Percentiles rank a stretch among this genome's conserved stretches.
These are phyloP conservation scores for Arthroderma sp. DNA, from an alignment of 2,329 filamentous ascomycete species.

Conservation along the genomic window DNA sequence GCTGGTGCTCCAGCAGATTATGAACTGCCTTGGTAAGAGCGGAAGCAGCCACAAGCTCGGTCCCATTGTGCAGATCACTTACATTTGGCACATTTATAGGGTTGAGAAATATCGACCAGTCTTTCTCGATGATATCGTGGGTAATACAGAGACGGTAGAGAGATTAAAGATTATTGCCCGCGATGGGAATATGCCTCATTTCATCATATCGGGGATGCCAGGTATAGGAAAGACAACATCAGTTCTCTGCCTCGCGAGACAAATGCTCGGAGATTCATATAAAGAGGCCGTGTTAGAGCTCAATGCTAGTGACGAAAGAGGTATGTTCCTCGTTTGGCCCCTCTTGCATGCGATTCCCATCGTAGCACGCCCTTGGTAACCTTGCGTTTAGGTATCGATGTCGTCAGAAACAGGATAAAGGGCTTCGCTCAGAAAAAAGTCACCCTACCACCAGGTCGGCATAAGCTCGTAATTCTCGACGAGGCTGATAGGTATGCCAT, in stretches of 20 bases:
- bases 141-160: constrained; percentile 95
- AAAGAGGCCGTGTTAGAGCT: constrained; percentile 95
- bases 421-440: constrained; percentile 99
- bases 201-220: constrained; percentile 99
- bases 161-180: constrained; percentile 95
- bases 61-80: background rate
- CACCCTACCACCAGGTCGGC: constrained; percentile 74
- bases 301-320: constrained; percentile 91
- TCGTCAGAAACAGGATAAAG: constrained; percentile 94
- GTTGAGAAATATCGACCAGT: constrained; percentile 96
- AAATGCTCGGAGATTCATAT: constrained; percentile 82
- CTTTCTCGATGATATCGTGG: constrained; percentile 91
- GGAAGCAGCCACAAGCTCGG: background rate
- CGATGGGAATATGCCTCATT: constrained; percentile 97
- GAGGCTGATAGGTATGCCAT: constrained; percentile 67
- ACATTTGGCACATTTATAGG: constrained; percentile 40
- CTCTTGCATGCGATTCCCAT: background rate
- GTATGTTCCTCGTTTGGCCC: constrained; percentile 24
- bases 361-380: background rate
- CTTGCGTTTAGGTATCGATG: constrained; percentile 61
- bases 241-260: constrained; percentile 79
- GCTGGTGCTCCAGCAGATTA: constrained; percentile 31
- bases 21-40: constrained; percentile 36
- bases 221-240: constrained; percentile 98
- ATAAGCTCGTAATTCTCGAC: constrained; percentile 95